Evolutionary conservation across 495 filamentous ascomycete species (phyloP), one percentile per base, ranked within the genome.

Genomic region (Gamarada debralockiae): DNA sequence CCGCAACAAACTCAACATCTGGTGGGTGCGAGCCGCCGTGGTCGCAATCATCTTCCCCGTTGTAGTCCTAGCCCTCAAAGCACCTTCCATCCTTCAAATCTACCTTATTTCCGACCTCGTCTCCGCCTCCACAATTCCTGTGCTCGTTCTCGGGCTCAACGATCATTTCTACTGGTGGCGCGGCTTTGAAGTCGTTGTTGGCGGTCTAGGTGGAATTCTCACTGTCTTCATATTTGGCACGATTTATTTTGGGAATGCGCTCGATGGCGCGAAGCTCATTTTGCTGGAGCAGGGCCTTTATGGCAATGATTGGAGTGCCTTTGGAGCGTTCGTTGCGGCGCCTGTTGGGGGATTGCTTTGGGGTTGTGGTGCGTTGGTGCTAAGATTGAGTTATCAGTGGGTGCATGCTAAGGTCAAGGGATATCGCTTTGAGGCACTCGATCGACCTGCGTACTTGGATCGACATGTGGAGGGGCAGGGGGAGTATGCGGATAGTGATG

Each of bases 291-390:
- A 80, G 48, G 86, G 87, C 0, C 69, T 90, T 13, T 90, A 86
- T 64, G 78, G 71, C 0, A 72, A 79, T 36, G 86, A 87, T 59
- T 90, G 86, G 86, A 82, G 79, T 54, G 83, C 75, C 6, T 90
- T 90, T 60, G 86, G 86, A 44, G 85, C 85, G n/a, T 90, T 90
- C 48, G 74, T 89, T 10, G 86, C 82, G n/a, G 84, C 84, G 4
- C 86, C 86, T 1, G 57, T 89, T 14, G 86, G 86, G 7, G 84
- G 85, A 7, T 48, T 90, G 10, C 67, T 90, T 29, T 90, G 83
- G 80, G 83, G 77, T 14, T 74, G 79, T 38, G 78, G 71, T 14
- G 84, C 82, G 14, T 71, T 84, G 23, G 72, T 56, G 15, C 53
- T 80, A 22, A 74, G 86, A 17, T 58, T 89, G 6, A 57, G 62